Percentiles rank a stretch among this genome's conserved stretches.
phyloP scores from a whole-genome alignment of 352 stramenopile species.

The Phytophthora cactorum region DNA sequence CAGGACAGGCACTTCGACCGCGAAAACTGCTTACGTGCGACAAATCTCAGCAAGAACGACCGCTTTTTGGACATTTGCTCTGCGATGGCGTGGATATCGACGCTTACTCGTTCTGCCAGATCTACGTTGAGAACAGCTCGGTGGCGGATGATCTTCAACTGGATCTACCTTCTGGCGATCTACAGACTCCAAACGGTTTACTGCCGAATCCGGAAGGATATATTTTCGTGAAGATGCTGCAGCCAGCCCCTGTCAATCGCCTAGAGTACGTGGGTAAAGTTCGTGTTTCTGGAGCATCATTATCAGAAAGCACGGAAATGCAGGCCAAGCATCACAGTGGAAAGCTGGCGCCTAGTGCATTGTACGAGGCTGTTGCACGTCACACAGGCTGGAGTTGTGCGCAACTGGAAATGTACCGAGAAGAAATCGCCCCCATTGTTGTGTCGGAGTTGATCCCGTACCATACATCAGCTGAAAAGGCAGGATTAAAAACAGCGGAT shows the following conservation, averaged over 20 bases:
- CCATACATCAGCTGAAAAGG: constrained; percentile 23
- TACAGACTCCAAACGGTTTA: constrained; percentile 12
- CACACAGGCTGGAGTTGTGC: constrained; percentile 46
- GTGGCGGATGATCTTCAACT: constrained; percentile 41
- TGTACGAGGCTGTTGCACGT: constrained; percentile 60
- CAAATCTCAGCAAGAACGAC: constrained; percentile 44
- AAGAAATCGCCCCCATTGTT: constrained; percentile 76
- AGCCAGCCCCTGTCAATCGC: constrained; percentile 19
- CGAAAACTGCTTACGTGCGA: constrained; percentile 67
- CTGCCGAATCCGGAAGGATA: constrained; percentile 14
- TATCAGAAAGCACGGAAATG: constrained; percentile 3
- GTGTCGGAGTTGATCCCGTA: constrained; percentile 56
- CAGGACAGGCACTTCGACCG: constrained; percentile 71
- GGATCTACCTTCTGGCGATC: constrained; percentile 21
- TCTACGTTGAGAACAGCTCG: constrained; percentile 65
- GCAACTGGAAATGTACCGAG: constrained; percentile 70
- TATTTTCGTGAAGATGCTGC: constrained; percentile 63
- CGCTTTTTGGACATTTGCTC: constrained; percentile 75
- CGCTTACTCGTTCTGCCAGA: constrained; percentile 81
- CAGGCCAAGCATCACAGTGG: constrained; percentile 5
- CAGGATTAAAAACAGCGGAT: constrained; percentile 54
- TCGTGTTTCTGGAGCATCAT: constrained; percentile 40
- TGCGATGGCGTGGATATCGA: constrained; percentile 85
- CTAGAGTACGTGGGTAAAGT: constrained; percentile 51
- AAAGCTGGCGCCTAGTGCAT: constrained; percentile 33